Base-by-base conservation (phyloP, 1,284 basidiomycete species). In the Malassezia obtusa region DNA sequence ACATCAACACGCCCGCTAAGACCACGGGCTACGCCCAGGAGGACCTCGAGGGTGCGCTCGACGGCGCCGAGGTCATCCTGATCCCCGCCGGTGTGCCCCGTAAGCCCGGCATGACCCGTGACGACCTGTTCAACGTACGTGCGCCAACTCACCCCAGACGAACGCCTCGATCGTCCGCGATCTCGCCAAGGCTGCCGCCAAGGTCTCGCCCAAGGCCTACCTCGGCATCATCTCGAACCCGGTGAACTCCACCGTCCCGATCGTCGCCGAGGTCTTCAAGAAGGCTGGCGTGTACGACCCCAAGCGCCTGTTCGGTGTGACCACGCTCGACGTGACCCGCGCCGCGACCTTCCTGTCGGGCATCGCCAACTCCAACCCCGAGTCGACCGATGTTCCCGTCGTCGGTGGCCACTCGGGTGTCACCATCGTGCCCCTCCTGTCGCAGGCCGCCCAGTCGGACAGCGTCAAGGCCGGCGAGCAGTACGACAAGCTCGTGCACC, bases 101-200 rank as follows among this genome's bases (percentile, higher is more conserved):
- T 59, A 77, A 77, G 69, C 75, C 66, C 57, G 76, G 71, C 28
- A 89, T 89, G 89, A 89, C 85, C 77, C 89, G 94, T 79, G 92
- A 99, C 76, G 92, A 98, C 76, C 87, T 99, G 60, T 99, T 98
- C 84, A 92, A 91, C 80, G 88, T 89, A 69, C 75, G 86, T 49
- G 15, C 11, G 3, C n/a, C 15, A 15, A 22, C 43, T 26, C 6
- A 10, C 35, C 19, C 2, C 56, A 87, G 86, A 90, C 87, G 63
- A 91, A 92, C 75, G 89, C 89, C 50, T 89, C 87, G 59, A 92
- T 98, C 76, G 89, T 95, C 69, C 87, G 90, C 53, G 90, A 94
- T 79, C 86, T 98, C 61, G 91, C 92, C 48, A 79, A 84, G 59
- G 85, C 88, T 30, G 82, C 91, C 61, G 88, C 84, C 68, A 85